Evolutionary conservation across 75 land plant genomes (phyloP), one percentile per base, ranked within the genome.

Genomic region (Larix kaempferi): DNA sequence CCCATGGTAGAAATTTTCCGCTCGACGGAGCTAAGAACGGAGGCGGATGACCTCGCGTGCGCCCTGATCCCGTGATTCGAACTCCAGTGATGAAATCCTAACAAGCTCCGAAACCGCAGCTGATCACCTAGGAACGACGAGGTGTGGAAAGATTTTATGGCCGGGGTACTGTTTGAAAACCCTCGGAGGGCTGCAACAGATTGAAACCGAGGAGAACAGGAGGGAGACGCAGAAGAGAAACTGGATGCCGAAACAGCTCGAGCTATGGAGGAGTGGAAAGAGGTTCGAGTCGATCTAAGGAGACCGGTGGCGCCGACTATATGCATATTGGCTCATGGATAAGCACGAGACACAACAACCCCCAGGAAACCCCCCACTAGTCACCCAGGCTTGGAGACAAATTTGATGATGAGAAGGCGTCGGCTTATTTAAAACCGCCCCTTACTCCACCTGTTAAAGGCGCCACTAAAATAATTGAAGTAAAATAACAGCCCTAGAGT

Each of bases 1-100:
- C 91, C 88, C 33, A 29, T 84, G 65, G 87, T 67, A 57, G 91
- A 64, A 74, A 89, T 80, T 61, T 80, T 82, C 26, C 91, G 76
- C 73, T 86, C 77, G 27, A 86, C 79, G 15, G 75, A 84, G 19
- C 79, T 75, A 73, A 80, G 56, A 13, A 71, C 74, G 23, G 72
- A 64, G 14, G 82, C 74, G 6, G 84, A 72, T 14, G 81, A 62
- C 29, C 91, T 76, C 84, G 82, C 79, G 77, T 74, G 79, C 57
- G 85, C 84, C 4, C 83, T 75, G 41, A 84, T 81, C n/a, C 85
- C 76, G 5, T 73, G 41, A 23, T 84, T 80, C 41, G 87, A 81
- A 15, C 79, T 55, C 87, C 84, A 79, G 58, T 74, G 77, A 55
- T 23, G 26, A 44, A 35, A 57, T 39, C 59, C 59, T 11, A 82